Conservation (phyloP, 768 basidiomycete genomes). For the Tulasnella sp. region DNA sequence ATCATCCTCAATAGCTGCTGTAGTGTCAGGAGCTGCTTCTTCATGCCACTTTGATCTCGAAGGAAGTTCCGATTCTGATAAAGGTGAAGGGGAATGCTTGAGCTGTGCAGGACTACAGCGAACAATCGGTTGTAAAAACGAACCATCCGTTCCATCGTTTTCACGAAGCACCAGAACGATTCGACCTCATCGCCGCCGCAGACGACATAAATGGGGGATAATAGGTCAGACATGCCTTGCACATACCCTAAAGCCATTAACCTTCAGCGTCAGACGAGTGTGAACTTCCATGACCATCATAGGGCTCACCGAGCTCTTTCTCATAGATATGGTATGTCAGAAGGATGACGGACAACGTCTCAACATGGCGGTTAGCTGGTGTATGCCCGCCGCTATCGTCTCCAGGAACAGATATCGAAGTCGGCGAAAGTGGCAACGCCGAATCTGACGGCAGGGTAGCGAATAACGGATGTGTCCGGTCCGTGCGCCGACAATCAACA, state of each 20-base stretch:
- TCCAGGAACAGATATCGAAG: slow-evolving; percentile 24
- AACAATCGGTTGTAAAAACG: no score
- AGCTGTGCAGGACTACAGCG: no score
- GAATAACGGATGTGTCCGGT: slow-evolving; percentile 87
- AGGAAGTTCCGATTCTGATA: slow-evolving; percentile 85
- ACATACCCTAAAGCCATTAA: slow-evolving; percentile 60
- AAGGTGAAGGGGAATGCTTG: background rate
- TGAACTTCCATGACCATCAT: background rate
- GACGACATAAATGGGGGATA: slow-evolving; percentile 86
- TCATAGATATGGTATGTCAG: slow-evolving; percentile 88
- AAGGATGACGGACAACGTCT: slow-evolving; percentile 73
- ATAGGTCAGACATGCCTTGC: slow-evolving; percentile 97
- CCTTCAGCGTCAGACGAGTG: no score
- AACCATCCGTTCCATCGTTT: slow-evolving; percentile 93
- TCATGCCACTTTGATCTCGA: slow-evolving; percentile 97
- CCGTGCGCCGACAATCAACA: slow-evolving; percentile 94
- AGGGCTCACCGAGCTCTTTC: slow-evolving; percentile 64
- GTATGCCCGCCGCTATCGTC: slow-evolving; percentile 65
- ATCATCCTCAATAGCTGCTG: slow-evolving; percentile 86
- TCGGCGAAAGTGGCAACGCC: background rate
- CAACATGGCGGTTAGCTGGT: slow-evolving; percentile 83
- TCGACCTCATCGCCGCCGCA: slow-evolving; percentile 80
- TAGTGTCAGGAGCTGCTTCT: slow-evolving; percentile 76
- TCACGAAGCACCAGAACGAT: slow-evolving; percentile 95
- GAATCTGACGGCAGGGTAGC: slow-evolving; percentile 29